Base-by-base conservation (phyloP, 805 yeast species). In the Saturnispora besseyi region DNA sequence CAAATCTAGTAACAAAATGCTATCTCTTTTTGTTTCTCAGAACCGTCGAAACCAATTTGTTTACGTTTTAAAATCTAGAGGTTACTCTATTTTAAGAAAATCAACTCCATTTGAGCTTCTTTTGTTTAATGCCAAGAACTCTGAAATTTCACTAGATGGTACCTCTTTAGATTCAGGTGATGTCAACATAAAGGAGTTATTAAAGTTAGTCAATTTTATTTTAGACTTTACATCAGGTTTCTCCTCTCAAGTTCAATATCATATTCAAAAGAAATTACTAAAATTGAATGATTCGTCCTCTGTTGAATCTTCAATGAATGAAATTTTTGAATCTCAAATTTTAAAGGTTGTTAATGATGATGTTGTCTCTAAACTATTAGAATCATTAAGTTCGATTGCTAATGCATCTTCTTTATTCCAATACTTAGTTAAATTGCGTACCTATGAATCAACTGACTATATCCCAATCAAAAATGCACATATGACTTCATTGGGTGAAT, bases 291-390 rank as follows among this genome's bases (percentile, higher is more conserved):
- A 71, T 10, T 68, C 70, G 13, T n/a, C n/a, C 32, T 63, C 66
- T 7, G 26, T 63, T 59, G 38, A 66, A 59, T 37, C 58, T 56
- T 34, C 65, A 61, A 52, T 69, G 77, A 29, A 62, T 62, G 8
- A 59, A 5, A 64, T 77, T 5, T 77, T 79, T 53, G 71, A 72
- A 31, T 53, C 65, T 0, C 56, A 66, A 15, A 63, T 82, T 44
- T 63, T 73, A 10, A 58, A 66, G 3, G 65, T 67, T 46, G 64
- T 80, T 47, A 72, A 73, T 51, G 63, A 68, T 33, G 53, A 62
- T 1, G 66, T 68, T 33, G 61, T 74, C 33, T 55, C 65, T 31
- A 66, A 59, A 8, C 57, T 78, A n/a, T 67, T 76, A 33, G 53
- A 50, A 18, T 44, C 57, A 4, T 48, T 62, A 26, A 48, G 53